A percentile compares a stretch with the other conserved stretches of the same genome.
These are phyloP conservation scores for Puccinia triticina DNA, from an alignment of 1,284 basidiomycete genomes.

Conservation along the genomic window DNA sequence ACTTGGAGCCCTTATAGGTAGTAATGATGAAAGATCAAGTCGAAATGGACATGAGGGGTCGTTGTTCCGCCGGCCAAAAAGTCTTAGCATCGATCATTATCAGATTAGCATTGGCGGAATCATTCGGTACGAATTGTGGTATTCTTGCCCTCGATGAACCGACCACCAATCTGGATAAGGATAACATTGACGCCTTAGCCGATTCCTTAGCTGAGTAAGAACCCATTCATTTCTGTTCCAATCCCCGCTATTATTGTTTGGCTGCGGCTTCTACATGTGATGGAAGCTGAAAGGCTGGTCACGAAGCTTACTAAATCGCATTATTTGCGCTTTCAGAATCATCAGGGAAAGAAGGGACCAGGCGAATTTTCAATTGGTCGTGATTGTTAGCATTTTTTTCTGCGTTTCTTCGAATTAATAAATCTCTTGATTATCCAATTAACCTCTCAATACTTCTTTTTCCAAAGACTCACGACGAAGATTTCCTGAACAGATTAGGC, in stretches of 20 bases:
- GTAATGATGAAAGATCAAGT: constrained; percentile 99
- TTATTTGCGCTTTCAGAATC: constrained; percentile 66
- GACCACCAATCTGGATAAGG: constrained; percentile 93
- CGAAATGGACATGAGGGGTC: constrained; percentile 99
- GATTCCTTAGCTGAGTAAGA: constrained; percentile 78
- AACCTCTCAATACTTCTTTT: neutral
- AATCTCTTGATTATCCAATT: neutral
- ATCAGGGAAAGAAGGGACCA: constrained; percentile 86
- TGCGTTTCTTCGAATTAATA: neutral
- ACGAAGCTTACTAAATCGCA: neutral
- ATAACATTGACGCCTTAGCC: constrained; percentile 94
- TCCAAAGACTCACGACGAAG: constrained; percentile 74
- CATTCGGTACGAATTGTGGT: constrained; percentile 95
- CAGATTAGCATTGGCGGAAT: constrained; percentile 93
- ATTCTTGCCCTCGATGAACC: constrained; percentile 97
- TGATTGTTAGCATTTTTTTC: constrained; percentile 71
- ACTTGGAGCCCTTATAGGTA: constrained; percentile 65
- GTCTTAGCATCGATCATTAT: constrained; percentile 99
- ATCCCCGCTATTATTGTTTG: neutral
- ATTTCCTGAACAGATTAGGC: constrained; percentile 66
- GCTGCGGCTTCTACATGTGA: constrained; percentile 12
- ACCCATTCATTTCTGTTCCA: neutral
- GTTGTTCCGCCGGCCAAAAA: constrained; percentile 97
- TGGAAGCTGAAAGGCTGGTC: too few species aligned
- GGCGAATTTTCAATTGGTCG: constrained; percentile 93